Evolutionary conservation across 805 yeast species (phyloP).

Genomic region (Saccharomycopsis selenospora): DNA sequence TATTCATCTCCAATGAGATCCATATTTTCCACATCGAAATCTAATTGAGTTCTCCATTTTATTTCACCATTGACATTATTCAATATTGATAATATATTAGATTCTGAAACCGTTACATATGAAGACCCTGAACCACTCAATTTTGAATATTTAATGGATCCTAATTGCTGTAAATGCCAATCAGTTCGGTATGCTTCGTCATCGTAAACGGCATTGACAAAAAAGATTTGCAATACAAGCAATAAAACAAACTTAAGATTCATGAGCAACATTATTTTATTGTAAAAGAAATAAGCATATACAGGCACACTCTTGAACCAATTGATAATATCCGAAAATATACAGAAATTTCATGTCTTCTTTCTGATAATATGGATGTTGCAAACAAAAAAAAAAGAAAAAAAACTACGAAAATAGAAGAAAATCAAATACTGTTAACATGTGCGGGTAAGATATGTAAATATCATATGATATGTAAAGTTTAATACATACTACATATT

Average conservation of each 20-base stretch:
- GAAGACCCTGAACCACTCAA: slow-evolving; percentile 21
- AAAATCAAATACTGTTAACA: too few relatives aligned
- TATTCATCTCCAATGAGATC: background rate
- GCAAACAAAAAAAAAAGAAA: too few relatives aligned
- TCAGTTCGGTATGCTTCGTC: slow-evolving; percentile 40
- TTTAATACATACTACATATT: too few relatives aligned
- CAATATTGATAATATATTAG: slow-evolving; percentile 26
- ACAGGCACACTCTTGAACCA: too few relatives aligned
- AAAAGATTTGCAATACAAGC: background rate
- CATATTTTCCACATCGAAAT: background rate
- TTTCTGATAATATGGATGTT: too few relatives aligned
- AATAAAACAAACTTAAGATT: background rate
- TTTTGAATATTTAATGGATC: slow-evolving; percentile 22
- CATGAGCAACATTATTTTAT: background rate
- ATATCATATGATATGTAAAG: too few relatives aligned
- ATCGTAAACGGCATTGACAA: slow-evolving; percentile 24
- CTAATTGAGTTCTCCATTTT: slow-evolving; percentile 28
- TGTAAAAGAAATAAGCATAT: too few relatives aligned
- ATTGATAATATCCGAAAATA: too few relatives aligned
- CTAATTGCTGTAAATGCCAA: slow-evolving; percentile 36
- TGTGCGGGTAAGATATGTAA: too few relatives aligned
- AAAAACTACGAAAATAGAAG: too few relatives aligned
- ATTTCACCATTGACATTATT: slow-evolving; percentile 26
- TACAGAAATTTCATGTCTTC: too few relatives aligned
- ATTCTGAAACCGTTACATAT: slow-evolving; percentile 26